These are phyloP conservation scores for Vicia faba DNA, from an alignment of 306 rosid species.

Conservation along the genomic window DNA sequence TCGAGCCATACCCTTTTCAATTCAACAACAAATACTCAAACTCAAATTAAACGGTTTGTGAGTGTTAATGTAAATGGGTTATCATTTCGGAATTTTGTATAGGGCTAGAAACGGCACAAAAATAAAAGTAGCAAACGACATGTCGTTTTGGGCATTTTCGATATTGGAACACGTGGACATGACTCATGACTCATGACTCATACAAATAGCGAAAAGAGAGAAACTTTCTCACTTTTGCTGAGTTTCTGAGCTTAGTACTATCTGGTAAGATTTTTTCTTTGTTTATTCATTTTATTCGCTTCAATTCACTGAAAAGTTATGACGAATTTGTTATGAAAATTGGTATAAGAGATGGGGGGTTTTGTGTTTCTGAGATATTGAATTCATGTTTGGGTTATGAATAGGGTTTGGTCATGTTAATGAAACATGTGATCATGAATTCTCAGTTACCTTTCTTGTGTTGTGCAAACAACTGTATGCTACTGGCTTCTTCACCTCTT, in stretches of 20 bases:
- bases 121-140: slow-evolving; percentile 10
- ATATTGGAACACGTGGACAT: slow-evolving; percentile 13
- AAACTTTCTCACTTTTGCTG: slow-evolving; percentile 7
- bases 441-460: slow-evolving; percentile 47
- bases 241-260: slow-evolving; percentile 19
- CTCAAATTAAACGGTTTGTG: too few species aligned
- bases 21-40: background rate
- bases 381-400: slow-evolving; percentile 40
- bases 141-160: slow-evolving; percentile 28
- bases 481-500: slow-evolving; percentile 63
- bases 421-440: slow-evolving; percentile 54
- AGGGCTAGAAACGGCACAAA: background rate
- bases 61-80: background rate
- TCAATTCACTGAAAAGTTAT: background rate
- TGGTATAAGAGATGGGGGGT: background rate
- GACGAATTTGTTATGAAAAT: background rate
- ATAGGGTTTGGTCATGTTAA: slow-evolving; percentile 50
- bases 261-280: background rate
- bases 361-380: slow-evolving; percentile 28
- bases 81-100: background rate
- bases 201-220: background rate
- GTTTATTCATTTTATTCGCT: background rate
- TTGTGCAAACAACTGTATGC: slow-evolving; percentile 50
- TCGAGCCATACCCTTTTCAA: slow-evolving; percentile 47
- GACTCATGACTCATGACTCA: background rate